These are phyloP conservation scores for Dendrocalamus sinicus DNA, from an alignment of 176 grass and related monocot species.

Conservation along the genomic window DNA sequence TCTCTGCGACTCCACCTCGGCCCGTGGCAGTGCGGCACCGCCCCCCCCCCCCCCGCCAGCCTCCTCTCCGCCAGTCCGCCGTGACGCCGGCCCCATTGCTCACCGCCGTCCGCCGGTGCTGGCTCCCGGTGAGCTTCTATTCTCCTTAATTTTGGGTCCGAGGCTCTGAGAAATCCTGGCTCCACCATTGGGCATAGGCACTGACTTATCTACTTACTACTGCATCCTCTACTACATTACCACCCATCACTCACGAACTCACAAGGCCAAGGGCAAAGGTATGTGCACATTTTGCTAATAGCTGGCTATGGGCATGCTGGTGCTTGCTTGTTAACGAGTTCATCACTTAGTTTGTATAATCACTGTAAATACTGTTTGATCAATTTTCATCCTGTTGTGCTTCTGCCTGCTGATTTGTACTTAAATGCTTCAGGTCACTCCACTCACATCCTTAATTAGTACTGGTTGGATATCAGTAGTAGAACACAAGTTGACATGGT, in stretches of 20 bases:
- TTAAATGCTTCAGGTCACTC: constrained; percentile 32
- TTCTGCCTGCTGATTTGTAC: neutral
- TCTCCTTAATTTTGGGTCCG: too few species aligned
- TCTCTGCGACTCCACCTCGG: too few species aligned
- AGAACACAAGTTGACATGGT: constrained; percentile 28
- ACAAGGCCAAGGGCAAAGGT: neutral
- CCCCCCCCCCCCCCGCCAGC: too few species aligned
- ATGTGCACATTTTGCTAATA: neutral
- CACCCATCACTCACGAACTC: neutral
- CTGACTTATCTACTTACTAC: neutral
- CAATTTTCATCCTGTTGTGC: neutral
- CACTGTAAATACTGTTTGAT: neutral
- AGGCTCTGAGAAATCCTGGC: too few species aligned
- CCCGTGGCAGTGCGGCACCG: too few species aligned
- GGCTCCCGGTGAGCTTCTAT: too few species aligned
- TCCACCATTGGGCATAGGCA: neutral
- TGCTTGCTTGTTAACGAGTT: neutral
- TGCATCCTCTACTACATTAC: neutral
- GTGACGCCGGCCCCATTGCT: too few species aligned
- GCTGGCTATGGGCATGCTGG: neutral
- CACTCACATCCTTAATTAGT: neutral
- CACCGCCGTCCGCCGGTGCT: too few species aligned
- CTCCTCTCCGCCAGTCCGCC: too few species aligned
- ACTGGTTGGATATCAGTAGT: neutral
- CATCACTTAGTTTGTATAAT: neutral